Conservation (phyloP, 768 basidiomycete species). For the Rhodosporidiobolus odoratus region DNA sequence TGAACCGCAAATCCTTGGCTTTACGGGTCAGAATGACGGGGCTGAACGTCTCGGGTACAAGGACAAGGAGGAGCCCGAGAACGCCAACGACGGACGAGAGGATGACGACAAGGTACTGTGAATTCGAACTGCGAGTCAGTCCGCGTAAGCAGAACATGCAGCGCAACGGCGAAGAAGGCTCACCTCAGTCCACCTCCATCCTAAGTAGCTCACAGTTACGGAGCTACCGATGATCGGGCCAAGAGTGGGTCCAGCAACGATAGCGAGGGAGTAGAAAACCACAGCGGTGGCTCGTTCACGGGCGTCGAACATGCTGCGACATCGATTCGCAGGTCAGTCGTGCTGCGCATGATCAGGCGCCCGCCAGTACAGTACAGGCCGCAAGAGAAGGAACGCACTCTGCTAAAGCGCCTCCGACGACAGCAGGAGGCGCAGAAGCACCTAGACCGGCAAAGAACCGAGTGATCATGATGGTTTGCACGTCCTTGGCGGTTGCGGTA, state of each 20-base stretch:
- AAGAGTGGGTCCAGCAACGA: conserved; percentile 45
- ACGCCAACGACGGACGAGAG: conserved; percentile 41
- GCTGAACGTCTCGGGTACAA: conserved; percentile 47
- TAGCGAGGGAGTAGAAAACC: conserved; percentile 46
- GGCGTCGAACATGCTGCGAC: too few relatives aligned
- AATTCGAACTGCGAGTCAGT: not conserved
- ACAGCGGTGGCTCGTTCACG: conserved; percentile 40
- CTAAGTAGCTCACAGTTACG: conserved; percentile 42
- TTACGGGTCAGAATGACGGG: conserved; percentile 45
- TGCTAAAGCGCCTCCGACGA: conserved; percentile 40
- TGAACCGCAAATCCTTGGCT: conserved; percentile 41
- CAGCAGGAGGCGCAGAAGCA: conserved; percentile 43
- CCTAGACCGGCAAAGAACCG: conserved; percentile 43
- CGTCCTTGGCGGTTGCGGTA: conserved; percentile 45
- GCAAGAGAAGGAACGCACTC: not conserved
- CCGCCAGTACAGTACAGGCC: too few relatives aligned
- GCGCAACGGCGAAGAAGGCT: not conserved
- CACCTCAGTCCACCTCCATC: conserved; percentile 47
- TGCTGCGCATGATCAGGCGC: not conserved
- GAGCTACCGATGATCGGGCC: conserved; percentile 45
- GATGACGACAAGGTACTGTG: conserved; percentile 44
- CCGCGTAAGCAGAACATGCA: not conserved
- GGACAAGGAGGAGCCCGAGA: conserved; percentile 42
- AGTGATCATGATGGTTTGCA: conserved; percentile 47
- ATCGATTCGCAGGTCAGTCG: not conserved